These are phyloP conservation scores for Gossypium schwendimanii DNA, from an alignment of 441 rosid species.

Conservation along the genomic window DNA sequence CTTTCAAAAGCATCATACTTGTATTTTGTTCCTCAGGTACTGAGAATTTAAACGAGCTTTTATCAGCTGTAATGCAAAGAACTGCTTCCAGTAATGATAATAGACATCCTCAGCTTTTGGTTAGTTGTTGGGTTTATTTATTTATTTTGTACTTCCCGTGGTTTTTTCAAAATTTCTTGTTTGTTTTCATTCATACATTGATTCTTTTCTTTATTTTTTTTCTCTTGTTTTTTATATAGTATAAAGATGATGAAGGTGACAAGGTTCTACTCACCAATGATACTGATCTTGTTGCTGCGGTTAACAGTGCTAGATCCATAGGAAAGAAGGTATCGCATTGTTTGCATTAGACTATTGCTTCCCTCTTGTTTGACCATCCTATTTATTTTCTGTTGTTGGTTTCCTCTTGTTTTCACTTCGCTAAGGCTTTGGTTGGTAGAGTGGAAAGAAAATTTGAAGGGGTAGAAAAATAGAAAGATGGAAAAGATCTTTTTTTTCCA, in stretches of 20 bases:
- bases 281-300: slow-evolving; percentile 61
- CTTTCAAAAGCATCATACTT: neutral
- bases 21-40: slow-evolving; percentile 29
- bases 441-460: no score
- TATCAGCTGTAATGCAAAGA: slow-evolving; percentile 52
- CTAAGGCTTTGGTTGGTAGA: no score
- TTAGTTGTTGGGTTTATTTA: slow-evolving; percentile 21
- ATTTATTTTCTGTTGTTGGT: neutral
- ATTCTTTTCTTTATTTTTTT: neutral
- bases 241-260: slow-evolving; percentile 84
- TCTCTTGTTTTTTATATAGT: slow-evolving; percentile 28
- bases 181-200: neutral
- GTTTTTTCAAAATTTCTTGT: neutral
- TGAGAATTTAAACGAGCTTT: slow-evolving; percentile 61
- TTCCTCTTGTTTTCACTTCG: neutral
- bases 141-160: neutral
- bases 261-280: slow-evolving; percentile 56
- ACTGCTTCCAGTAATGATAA: slow-evolving; percentile 33
- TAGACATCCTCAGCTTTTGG: slow-evolving; percentile 54
- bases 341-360: neutral
- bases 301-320: slow-evolving; percentile 47
- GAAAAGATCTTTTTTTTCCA: no score
- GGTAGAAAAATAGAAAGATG: no score
- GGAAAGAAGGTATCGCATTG: slow-evolving; percentile 49
- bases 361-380: neutral